phyloP scores from a whole-genome alignment of 148 eudicot genomes.

The Arbutus unedo region DNA sequence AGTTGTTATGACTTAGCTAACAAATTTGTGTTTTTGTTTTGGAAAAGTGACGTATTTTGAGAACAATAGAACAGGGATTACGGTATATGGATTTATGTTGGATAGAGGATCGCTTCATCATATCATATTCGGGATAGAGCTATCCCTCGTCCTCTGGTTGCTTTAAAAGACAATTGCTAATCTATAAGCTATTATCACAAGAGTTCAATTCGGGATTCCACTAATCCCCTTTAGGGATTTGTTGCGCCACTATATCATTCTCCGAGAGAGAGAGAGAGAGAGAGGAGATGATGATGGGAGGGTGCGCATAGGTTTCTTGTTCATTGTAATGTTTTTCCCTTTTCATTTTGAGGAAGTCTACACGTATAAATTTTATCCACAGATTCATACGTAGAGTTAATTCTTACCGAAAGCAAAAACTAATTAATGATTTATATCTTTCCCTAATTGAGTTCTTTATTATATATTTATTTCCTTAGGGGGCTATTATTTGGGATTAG shows the following conservation, averaged over 20 bases:
- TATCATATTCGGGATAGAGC: constrained; percentile 68
- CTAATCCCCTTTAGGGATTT: neutral
- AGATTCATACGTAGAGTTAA: no score
- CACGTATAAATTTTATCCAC: no score
- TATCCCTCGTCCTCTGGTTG: constrained; percentile 76
- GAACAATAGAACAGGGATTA: constrained; percentile 80
- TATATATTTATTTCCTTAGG: no score
- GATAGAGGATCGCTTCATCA: constrained; percentile 72
- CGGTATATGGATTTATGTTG: constrained; percentile 71
- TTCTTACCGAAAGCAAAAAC: no score
- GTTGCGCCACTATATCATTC: neutral
- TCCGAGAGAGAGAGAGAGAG: neutral
- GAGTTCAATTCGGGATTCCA: neutral
- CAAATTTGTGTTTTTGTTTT: neutral
- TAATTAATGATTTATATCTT: no score
- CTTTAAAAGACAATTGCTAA: constrained; percentile 68
- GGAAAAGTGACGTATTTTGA: constrained; percentile 69
- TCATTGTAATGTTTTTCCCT: neutral
- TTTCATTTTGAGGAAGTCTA: neutral
- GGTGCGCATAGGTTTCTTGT: neutral
- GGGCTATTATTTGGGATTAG: no score
- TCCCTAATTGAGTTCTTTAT: no score
- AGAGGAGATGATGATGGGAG: neutral
- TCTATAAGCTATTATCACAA: constrained; percentile 19
- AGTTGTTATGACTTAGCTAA: neutral